A percentile compares a stretch with the other conserved stretches of the same genome.
phyloP scores from a whole-genome alignment of 805 yeast species.

The Teunomyces stri region DNA sequence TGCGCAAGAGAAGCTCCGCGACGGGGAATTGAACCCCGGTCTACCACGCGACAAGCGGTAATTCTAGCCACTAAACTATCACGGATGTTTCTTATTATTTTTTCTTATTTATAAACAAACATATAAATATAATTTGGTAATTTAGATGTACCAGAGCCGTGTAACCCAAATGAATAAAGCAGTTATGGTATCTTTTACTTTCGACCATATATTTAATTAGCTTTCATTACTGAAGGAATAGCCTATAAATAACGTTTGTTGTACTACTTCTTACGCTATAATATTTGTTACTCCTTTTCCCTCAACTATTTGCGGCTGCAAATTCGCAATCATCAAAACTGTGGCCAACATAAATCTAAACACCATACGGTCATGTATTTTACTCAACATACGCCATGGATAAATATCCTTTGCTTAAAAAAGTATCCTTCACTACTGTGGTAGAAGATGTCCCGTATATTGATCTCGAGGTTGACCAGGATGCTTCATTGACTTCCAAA shows the following conservation, averaged over 20 bases:
- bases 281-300: neutral
- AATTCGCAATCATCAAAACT: constrained; percentile 2
- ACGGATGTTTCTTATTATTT: neutral
- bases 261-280: too few species aligned
- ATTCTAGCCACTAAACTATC: constrained; percentile 4
- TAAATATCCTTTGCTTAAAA: neutral
- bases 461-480: neutral
- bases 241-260: too few species aligned
- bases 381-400: neutral
- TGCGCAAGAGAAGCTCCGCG: constrained; percentile 2
- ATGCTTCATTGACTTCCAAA: neutral
- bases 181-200: neutral
- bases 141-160: too few species aligned
- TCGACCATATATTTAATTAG: neutral
- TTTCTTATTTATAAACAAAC: neutral
- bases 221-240: neutral
- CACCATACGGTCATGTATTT: neutral
- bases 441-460: neutral
- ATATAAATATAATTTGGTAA: too few species aligned
- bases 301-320: neutral
- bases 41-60: constrained; percentile 4
- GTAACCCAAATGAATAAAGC: too few species aligned
- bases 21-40: constrained; percentile 5
- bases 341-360: neutral
- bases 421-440: neutral